Percentiles rank a stretch among this genome's conserved stretches.
phyloP scores from a whole-genome alignment of 768 basidiomycete genomes.

The Trametes punicea region DNA sequence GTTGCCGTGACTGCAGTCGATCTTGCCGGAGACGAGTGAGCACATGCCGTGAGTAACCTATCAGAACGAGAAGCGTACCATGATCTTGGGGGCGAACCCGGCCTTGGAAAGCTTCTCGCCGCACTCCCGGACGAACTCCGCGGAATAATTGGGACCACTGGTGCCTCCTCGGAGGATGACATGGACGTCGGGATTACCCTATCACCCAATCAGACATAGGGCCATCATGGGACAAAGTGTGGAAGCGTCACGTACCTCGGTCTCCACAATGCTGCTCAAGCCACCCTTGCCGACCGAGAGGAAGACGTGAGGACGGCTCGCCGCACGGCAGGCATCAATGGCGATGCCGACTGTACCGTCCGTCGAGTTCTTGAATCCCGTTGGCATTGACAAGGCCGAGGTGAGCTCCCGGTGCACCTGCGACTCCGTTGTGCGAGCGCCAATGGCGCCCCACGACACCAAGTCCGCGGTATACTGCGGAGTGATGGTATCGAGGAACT shows the following conservation, averaged over 20 bases:
- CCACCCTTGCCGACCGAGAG: constrained; percentile 97
- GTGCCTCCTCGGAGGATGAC: constrained; percentile 91
- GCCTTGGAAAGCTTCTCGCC: constrained; percentile 77
- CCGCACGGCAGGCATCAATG: constrained; percentile 93
- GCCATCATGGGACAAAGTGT: neutral
- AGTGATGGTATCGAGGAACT: constrained; percentile 80
- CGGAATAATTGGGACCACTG: constrained; percentile 84
- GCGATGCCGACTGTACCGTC: constrained; percentile 92
- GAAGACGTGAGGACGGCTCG: constrained; percentile 90
- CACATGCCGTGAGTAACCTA: neutral
- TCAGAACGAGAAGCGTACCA: constrained; percentile 50
- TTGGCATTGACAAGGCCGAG: constrained; percentile 88
- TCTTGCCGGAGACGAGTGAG: constrained; percentile 41
- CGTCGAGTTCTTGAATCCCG: constrained; percentile 98
- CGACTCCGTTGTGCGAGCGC: constrained; percentile 88
- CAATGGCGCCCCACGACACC: constrained; percentile 95
- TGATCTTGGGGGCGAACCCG: constrained; percentile 73
- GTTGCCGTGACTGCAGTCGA: constrained; percentile 97
- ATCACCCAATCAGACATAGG: neutral
- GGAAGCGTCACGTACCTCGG: constrained; percentile 50
- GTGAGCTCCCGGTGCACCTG: constrained; percentile 90
- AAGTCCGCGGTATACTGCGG: constrained; percentile 93
- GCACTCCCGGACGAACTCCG: constrained; percentile 75
- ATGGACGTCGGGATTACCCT: constrained; percentile 92
- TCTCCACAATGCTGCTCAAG: constrained; percentile 91